Percentiles rank a stretch among this genome's conserved stretches.
phyloP scores from a whole-genome alignment of 192 early-diverging fungal species.

The Umbelopsis isabellina region DNA sequence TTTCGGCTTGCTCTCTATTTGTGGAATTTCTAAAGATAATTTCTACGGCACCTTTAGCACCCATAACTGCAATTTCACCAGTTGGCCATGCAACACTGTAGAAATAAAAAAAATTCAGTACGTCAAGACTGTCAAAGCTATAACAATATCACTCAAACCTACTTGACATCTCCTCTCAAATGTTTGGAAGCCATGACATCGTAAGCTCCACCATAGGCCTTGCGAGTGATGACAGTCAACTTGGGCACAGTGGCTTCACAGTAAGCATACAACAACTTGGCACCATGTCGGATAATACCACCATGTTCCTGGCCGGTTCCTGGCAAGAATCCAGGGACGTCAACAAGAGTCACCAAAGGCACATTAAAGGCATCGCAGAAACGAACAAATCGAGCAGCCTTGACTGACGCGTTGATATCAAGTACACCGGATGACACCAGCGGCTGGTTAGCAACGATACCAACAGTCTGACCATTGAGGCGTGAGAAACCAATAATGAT shows the following conservation, averaged over 20 bases:
- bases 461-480: constrained; percentile 82
- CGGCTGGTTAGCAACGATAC: constrained; percentile 94
- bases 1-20: constrained; percentile 69
- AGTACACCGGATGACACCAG: constrained; percentile 93
- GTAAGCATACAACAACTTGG: constrained; percentile 95
- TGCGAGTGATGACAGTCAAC: constrained; percentile 91
- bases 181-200: constrained; percentile 98
- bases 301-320: constrained; percentile 94
- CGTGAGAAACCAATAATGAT: constrained; percentile 91
- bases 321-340: constrained; percentile 96
- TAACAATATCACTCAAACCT: neutral
- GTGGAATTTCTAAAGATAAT: constrained; percentile 86
- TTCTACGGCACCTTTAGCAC: constrained; percentile 95
- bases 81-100: constrained; percentile 91
- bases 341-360: constrained; percentile 91
- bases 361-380: constrained; percentile 98
- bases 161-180: constrained; percentile 81
- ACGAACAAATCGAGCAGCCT: constrained; percentile 94
- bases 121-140: neutral
- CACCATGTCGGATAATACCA: constrained; percentile 95
- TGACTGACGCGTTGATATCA: constrained; percentile 93
- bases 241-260: constrained; percentile 98
- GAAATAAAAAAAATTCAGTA: constrained; percentile 7
- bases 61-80: constrained; percentile 99
- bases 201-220: constrained; percentile 98